Percentiles rank a stretch among this genome's conserved stretches.
Evolutionary conservation across 352 stramenopile species (phyloP).

Genomic region (Globisporangium cystogenes): DNA sequence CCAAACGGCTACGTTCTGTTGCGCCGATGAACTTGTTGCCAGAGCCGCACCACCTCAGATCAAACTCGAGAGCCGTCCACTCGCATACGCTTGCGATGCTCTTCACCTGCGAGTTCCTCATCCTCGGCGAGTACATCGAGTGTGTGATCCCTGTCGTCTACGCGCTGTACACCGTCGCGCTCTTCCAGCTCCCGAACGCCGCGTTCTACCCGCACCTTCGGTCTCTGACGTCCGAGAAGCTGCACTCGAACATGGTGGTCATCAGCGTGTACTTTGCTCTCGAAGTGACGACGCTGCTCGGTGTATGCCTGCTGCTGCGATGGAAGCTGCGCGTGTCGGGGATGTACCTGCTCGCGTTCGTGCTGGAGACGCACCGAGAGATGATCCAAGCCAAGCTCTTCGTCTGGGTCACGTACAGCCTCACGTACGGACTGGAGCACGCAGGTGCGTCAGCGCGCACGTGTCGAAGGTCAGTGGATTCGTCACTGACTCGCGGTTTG

Average conservation of each 20-base stretch:
- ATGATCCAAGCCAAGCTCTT: slow-evolving; percentile 37
- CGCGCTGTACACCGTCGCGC: slow-evolving; percentile 5
- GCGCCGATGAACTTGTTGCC: too few relatives aligned
- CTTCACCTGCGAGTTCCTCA: slow-evolving; percentile 20
- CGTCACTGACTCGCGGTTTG: too few relatives aligned
- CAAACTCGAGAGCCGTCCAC: not conserved
- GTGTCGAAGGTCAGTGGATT: too few relatives aligned
- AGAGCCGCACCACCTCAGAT: too few relatives aligned
- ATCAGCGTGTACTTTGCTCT: not conserved
- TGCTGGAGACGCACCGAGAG: slow-evolving; percentile 31
- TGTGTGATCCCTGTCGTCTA: slow-evolving; percentile 12
- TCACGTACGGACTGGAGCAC: not conserved
- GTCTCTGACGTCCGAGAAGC: too few relatives aligned
- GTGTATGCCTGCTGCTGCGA: not conserved
- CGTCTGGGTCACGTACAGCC: slow-evolving; percentile 23
- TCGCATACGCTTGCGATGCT: slow-evolving; percentile 8
- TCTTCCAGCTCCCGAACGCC: slow-evolving; percentile 11
- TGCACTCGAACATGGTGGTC: not conserved
- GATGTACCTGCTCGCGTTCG: slow-evolving; percentile 18
- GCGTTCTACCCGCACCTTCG: slow-evolving; percentile 8
- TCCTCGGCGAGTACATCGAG: slow-evolving; percentile 20
- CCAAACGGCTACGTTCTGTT: too few relatives aligned
- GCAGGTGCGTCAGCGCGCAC: too few relatives aligned
- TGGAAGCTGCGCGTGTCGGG: slow-evolving; percentile 9
- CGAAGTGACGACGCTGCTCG: not conserved